Base-by-base conservation (phyloP, 257 asterid species). In the Nicotiana sylvestris region DNA sequence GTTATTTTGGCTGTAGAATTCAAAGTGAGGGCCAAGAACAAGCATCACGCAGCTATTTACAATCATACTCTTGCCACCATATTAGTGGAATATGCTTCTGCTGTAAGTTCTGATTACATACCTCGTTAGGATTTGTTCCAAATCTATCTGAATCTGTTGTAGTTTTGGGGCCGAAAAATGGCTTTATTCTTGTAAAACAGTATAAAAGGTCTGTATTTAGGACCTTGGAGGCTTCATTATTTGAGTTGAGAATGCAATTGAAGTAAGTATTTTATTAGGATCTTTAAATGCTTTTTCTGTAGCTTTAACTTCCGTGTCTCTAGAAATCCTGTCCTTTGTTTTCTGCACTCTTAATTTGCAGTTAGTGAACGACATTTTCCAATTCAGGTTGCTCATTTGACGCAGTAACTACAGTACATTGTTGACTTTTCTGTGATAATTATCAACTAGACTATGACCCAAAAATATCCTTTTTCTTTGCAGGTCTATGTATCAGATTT, bases 401-500 rank as follows among this genome's bases (percentile, higher is more conserved):
- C 29, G 39, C 15, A 15, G 27, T 74, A 74, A 74, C 27, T 49
- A 74, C 39, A 6, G 12, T 27, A 49, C 80, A 27, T 25, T 74
- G 25, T 74, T 43, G 18, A 49, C 62, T 61, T 79, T 33, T 30
- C 9, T 17, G 17, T 81, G 78, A 49, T 66, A 46, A 5, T 72
- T 8, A 21, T 51, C 77, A 49, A 32, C 25, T 51, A 51, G 29
- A 53, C 65, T 70, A 56, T 53, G 16, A 53, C 64, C 84, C 78
- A 78, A 61, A 55, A 64, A 56, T 29, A 43, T 9, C 21, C 76
- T n/a, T 86, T 86, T 67, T 67, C 67, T 51, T 86, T 84, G 88
- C 92, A 96, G 99, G 99, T 91, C 33, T 96, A 96, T 86, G 25
- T 94, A 88, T 93, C 98, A 55, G 99, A 96, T 88, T 88, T 95